phyloP scores from a whole-genome alignment of 2,329 filamentous ascomycete genomes.

The Clonostachys sp. region DNA sequence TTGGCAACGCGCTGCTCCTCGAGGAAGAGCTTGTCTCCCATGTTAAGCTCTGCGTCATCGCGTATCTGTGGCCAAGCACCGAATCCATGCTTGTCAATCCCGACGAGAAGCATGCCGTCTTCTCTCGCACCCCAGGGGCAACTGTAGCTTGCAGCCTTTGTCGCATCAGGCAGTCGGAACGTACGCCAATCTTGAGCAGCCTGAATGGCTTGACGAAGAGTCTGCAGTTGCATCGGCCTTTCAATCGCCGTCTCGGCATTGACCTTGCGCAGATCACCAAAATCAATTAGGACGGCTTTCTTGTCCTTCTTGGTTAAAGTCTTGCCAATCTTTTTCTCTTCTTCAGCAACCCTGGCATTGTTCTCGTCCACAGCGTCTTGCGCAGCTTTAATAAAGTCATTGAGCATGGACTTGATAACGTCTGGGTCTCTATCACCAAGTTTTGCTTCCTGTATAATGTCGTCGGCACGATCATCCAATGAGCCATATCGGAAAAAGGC shows the following conservation, averaged over 20 bases:
- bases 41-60: slow-evolving; percentile 80
- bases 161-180: slow-evolving; percentile 87
- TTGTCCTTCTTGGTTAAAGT: slow-evolving; percentile 92
- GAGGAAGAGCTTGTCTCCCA: slow-evolving; percentile 88
- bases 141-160: slow-evolving; percentile 86
- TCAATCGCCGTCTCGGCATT: slow-evolving; percentile 96
- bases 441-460: slow-evolving; percentile 83
- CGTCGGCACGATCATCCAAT: slow-evolving; percentile 81
- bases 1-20: slow-evolving; percentile 98
- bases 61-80: slow-evolving; percentile 94
- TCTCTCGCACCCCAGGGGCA: slow-evolving; percentile 90
- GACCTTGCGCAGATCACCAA: slow-evolving; percentile 85
- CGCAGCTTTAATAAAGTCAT: slow-evolving; percentile 63
- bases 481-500: slow-evolving; percentile 89
- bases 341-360: slow-evolving; percentile 68
- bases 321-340: slow-evolving; percentile 79
- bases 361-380: slow-evolving; percentile 60
- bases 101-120: slow-evolving; percentile 94
- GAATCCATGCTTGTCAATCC: slow-evolving; percentile 89
- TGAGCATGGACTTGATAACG: slow-evolving; percentile 71
- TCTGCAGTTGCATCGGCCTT: slow-evolving; percentile 80
- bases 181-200: slow-evolving; percentile 65
- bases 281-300: slow-evolving; percentile 95
- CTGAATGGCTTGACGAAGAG: slow-evolving; percentile 72
- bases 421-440: slow-evolving; percentile 76